Evolutionary conservation across 2,329 filamentous ascomycete species (phyloP).

Genomic region (Hymenoscyphus albidus): DNA sequence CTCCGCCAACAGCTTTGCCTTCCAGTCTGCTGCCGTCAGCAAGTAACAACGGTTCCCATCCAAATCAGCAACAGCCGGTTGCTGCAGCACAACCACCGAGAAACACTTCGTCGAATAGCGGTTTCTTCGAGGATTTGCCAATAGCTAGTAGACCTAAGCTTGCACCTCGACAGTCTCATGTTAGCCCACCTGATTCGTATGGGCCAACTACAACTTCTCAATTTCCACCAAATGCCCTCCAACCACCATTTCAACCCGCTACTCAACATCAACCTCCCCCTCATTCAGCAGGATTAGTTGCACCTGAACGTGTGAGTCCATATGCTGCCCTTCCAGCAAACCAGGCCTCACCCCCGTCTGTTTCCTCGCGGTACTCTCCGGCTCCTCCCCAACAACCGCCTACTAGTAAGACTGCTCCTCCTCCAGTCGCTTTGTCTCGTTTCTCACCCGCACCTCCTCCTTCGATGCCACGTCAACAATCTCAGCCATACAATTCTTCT

Average conservation of each 20-base stretch:
- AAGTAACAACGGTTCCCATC: slow-evolving; percentile 18
- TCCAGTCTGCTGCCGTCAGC: slow-evolving; percentile 25
- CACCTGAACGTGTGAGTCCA: slow-evolving; percentile 33
- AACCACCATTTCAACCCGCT: slow-evolving; percentile 18
- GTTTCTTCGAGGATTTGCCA: slow-evolving; percentile 78
- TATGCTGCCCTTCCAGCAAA: slow-evolving; percentile 31
- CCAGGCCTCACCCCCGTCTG: slow-evolving; percentile 28
- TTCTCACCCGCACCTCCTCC: slow-evolving; percentile 40
- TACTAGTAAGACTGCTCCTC: slow-evolving; percentile 40
- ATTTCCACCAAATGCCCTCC: slow-evolving; percentile 17
- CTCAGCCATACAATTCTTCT: slow-evolving; percentile 27
- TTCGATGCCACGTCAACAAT: slow-evolving; percentile 17
- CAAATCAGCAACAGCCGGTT: slow-evolving; percentile 15
- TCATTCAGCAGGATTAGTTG: slow-evolving; percentile 28
- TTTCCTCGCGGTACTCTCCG: slow-evolving; percentile 57
- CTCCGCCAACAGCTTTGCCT: slow-evolving; percentile 21
- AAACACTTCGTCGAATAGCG: slow-evolving; percentile 27
- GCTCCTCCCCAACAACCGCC: slow-evolving; percentile 39
- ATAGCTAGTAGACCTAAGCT: slow-evolving; percentile 58
- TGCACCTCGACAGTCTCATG: slow-evolving; percentile 46
- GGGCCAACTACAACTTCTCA: slow-evolving; percentile 17
- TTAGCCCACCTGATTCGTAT: slow-evolving; percentile 19
- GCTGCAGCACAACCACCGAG: not conserved
- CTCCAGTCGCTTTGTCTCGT: slow-evolving; percentile 32
- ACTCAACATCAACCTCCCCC: slow-evolving; percentile 18